These are phyloP conservation scores for Pycnococcus provasolii DNA, from an alignment of 139 green algal species.

Conservation along the genomic window DNA sequence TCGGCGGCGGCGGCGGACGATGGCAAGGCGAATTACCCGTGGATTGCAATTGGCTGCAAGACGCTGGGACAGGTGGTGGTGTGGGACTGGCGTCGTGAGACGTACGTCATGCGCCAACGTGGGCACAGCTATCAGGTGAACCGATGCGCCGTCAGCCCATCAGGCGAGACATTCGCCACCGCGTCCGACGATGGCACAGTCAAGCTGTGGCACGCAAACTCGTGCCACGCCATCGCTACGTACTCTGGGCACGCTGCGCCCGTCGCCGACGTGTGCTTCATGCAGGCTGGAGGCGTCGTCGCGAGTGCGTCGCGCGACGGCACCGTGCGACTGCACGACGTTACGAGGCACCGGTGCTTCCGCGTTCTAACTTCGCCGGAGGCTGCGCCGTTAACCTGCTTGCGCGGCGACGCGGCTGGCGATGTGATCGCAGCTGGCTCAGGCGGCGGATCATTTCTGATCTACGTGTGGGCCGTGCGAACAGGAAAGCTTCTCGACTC, in stretches of 20 bases:
- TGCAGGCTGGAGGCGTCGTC: conserved; percentile 52
- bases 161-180: conserved; percentile 69
- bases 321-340: conserved; percentile 86
- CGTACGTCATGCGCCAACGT: conserved; percentile 83
- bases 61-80: conserved; percentile 91
- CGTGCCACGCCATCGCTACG: conserved; percentile 86
- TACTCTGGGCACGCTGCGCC: conserved; percentile 80
- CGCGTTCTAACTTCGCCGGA: conserved; percentile 73
- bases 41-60: conserved; percentile 58
- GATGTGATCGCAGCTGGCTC: conserved; percentile 14
- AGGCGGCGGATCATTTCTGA: conserved; percentile 36
- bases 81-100: conserved; percentile 94
- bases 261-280: conserved; percentile 68
- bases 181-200: conserved; percentile 76
- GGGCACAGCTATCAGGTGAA: conserved; percentile 79
- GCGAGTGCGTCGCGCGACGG: conserved; percentile 63
- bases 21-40: background rate
- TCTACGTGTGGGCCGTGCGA: conserved; percentile 90
- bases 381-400: conserved; percentile 55
- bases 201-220: conserved; percentile 29
- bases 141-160: conserved; percentile 61
- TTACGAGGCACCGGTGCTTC: conserved; percentile 88
- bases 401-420: background rate
- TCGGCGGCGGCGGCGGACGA: too few species aligned
- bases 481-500: conserved; percentile 86